Evolutionary conservation across 768 basidiomycete genomes (phyloP).

Genomic region (Boletales sp.): DNA sequence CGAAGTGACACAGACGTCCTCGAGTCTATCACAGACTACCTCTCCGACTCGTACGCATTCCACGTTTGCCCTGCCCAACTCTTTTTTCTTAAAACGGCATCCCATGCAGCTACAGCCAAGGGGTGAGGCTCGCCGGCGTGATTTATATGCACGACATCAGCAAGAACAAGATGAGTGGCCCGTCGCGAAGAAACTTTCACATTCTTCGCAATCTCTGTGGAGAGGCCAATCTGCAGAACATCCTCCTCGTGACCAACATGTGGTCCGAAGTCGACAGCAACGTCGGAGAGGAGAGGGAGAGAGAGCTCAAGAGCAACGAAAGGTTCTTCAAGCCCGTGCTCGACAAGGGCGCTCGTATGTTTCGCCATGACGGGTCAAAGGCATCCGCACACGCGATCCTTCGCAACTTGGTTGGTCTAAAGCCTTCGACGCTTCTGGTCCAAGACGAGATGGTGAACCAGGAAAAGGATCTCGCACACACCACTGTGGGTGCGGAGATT

Average conservation of each 20-base stretch:
- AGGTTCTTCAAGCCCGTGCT: constrained; percentile 51
- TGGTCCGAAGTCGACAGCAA: constrained; percentile 40
- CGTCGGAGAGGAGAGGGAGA: constrained; percentile 40
- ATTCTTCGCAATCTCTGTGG: constrained; percentile 54
- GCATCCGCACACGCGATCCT: constrained; percentile 45
- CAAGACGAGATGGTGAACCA: constrained; percentile 54
- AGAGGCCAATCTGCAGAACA: constrained; percentile 41
- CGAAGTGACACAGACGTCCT: constrained; percentile 46
- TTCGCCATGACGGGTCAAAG: constrained; percentile 40
- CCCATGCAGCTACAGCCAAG: constrained; percentile 24
- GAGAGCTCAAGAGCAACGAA: constrained; percentile 38
- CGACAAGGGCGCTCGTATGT: constrained; percentile 42
- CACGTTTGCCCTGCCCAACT: too few species aligned
- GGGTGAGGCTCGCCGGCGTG: constrained; percentile 34
- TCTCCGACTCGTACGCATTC: constrained; percentile 22
- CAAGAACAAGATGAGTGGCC: constrained; percentile 48
- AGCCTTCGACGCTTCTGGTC: constrained; percentile 45
- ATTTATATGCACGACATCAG: constrained; percentile 52
- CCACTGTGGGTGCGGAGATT: constrained; percentile 49
- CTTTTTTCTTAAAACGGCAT: neutral
- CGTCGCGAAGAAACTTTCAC: constrained; percentile 46
- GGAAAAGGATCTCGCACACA: constrained; percentile 44
- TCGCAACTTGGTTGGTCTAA: constrained; percentile 36
- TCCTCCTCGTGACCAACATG: constrained; percentile 52
- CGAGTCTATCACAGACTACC: constrained; percentile 38